phyloP scores from a whole-genome alignment of 192 early-diverging fungal genomes.

The Radiomyces spectabilis region DNA sequence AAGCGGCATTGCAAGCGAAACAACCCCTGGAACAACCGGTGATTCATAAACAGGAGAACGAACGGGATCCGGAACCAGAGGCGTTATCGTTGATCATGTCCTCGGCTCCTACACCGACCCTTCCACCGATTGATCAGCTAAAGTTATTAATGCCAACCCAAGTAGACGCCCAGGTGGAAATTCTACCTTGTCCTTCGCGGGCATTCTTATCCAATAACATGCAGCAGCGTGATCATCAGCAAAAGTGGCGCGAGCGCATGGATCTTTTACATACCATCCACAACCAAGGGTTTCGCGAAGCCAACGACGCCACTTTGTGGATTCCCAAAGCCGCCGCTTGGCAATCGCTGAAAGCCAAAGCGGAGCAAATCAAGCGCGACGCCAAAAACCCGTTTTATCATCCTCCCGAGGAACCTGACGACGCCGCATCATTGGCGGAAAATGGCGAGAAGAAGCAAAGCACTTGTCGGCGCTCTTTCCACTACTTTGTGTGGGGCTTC shows the following conservation, averaged over 20 bases:
- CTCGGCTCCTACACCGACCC: background rate
- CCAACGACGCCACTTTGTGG: background rate
- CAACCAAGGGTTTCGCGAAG: background rate
- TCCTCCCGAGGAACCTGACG: background rate
- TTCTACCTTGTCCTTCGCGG: slow-evolving; percentile 8
- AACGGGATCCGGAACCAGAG: background rate
- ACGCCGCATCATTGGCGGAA: background rate
- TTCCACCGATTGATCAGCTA: slow-evolving; percentile 5
- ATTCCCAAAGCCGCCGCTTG: background rate
- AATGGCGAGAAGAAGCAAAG: background rate
- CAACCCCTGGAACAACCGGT: background rate
- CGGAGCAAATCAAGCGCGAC: background rate
- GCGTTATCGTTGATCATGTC: background rate
- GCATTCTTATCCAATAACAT: background rate
- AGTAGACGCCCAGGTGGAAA: slow-evolving; percentile 1
- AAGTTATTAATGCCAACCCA: background rate
- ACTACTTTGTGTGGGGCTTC: slow-evolving; percentile 11
- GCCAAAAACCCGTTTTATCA: background rate
- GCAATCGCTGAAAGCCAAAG: background rate
- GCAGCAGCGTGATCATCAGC: background rate
- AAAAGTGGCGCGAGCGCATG: slow-evolving; percentile 6
- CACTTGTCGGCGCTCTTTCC: slow-evolving; percentile 1
- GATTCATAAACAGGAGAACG: background rate
- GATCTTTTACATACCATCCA: slow-evolving; percentile 9
- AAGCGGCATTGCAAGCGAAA: background rate